phyloP scores from a whole-genome alignment of 2,329 filamentous ascomycete genomes.

The Thelonectria rubi region DNA sequence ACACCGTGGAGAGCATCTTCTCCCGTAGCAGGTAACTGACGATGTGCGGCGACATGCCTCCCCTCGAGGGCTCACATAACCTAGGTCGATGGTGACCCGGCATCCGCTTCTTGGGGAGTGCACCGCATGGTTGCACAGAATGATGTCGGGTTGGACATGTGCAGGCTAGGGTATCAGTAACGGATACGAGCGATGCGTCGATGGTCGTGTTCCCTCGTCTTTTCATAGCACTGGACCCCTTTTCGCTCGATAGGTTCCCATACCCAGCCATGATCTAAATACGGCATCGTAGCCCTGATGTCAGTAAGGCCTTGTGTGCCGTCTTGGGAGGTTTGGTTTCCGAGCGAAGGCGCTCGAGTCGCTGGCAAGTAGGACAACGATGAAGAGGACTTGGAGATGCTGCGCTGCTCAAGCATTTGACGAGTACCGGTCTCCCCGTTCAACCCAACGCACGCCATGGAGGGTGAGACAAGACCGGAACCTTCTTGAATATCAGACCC shows the following conservation, averaged over 20 bases:
- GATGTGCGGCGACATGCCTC: constrained; percentile 2
- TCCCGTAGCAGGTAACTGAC: not conserved
- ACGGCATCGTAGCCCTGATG: not conserved
- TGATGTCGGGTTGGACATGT: constrained; percentile 7
- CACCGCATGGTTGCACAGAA: constrained; percentile 5
- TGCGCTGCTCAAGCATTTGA: constrained; percentile 7
- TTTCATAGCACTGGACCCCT: not conserved
- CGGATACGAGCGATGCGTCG: not conserved
- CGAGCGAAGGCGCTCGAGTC: not conserved
- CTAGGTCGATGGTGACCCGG: not conserved
- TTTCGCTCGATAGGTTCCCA: not conserved
- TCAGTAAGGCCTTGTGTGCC: not conserved
- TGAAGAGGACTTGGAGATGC: not conserved
- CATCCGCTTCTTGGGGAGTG: constrained; percentile 12
- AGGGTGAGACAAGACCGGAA: constrained; percentile 24
- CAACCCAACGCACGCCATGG: constrained; percentile 20
- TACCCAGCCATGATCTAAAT: not conserved
- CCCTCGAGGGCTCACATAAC: constrained; percentile 4
- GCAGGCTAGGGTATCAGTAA: constrained; percentile 1
- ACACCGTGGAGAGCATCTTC: constrained; percentile 7
- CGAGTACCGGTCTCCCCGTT: not conserved
- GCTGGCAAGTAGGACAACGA: not conserved
- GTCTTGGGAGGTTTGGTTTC: not conserved
- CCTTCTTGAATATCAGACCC: constrained; percentile 12
- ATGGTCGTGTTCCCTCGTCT: constrained; percentile 5